Conservation (phyloP, 768 basidiomycete species). For the Symmetrospora coprosmae region DNA sequence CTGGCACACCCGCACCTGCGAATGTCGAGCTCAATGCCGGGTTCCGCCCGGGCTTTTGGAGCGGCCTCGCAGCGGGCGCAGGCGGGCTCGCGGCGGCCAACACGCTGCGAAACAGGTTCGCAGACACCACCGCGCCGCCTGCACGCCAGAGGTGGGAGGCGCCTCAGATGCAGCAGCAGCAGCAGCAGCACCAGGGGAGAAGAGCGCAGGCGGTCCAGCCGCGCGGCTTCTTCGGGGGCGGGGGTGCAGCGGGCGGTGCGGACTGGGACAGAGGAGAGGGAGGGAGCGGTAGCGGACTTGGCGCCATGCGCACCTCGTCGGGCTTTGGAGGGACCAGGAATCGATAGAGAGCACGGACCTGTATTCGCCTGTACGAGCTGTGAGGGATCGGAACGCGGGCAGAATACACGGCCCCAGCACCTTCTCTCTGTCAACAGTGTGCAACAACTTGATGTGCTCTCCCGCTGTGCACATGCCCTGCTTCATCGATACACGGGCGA, state of each 20-base stretch:
- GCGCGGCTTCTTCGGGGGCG: neutral
- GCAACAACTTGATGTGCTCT: no score
- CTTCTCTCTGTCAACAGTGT: no score
- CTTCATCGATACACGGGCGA: no score
- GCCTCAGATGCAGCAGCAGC: no score
- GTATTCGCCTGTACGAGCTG: no score
- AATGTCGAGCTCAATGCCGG: no score
- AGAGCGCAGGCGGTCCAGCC: no score
- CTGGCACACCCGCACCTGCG: neutral
- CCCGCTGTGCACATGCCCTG: no score
- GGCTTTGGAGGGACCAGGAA: constrained; percentile 15
- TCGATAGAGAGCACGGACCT: neutral
- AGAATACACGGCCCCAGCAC: no score
- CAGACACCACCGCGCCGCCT: no score
- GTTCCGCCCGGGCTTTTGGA: neutral
- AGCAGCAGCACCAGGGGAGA: neutral
- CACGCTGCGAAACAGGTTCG: neutral
- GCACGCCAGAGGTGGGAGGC: neutral
- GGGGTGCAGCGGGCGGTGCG: neutral
- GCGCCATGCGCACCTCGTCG: constrained; percentile 7
- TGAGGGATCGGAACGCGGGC: no score
- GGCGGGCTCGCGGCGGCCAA: neutral
- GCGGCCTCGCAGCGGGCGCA: neutral
- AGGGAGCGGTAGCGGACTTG: constrained; percentile 1
- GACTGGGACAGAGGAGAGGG: constrained; percentile 18